Base-by-base conservation (phyloP, 495 filamentous ascomycete species). In the Talaromyces nanjingensis region DNA sequence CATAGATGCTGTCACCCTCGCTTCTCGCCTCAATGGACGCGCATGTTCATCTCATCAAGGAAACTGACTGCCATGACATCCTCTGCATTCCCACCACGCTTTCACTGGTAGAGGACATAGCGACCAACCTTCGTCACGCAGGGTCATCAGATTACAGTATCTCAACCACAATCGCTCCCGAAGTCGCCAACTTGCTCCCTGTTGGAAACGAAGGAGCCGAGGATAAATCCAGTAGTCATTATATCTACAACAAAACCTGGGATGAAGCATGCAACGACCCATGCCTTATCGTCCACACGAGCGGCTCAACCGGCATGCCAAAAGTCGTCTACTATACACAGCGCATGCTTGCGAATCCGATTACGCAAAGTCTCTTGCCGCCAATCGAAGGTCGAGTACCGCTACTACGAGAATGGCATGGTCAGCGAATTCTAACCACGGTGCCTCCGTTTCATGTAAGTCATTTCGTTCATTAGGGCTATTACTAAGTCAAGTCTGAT, bases 301-400 rank as follows among this genome's bases (percentile, higher is more conserved):
- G 74, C 1, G 76, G 74, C 12, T 74, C 74, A 6, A 76, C 74
- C 0, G 73, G 76, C 3, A 59, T 76, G 37, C 74, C 74, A 1
- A 76, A 76, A 61, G 71, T 73, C 3, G 34, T 76, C 34, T 69
- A 63, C 9, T 74, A 67, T 59, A 69, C 63, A 8, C 67, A 73
- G 7, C 60, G 57, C 25, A 39, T 57, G 52, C 63, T 62, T 33
- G 42, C 37, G 12, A 47, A 4, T 27, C 59, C 37, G 4, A 16
- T 47, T 18, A 24, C 9, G 2, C 20, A 4, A 4, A 24, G 59
- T 12, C 14, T 62, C 24, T 4, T 62, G 11, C 59, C 59, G 37
- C 39, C 37, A 9, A 3, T 47, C 25, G 5, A 52, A 25, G 42
- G 37, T 12, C 24, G 27, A 16, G 2, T 18, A 14, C 39, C 59